Percentiles rank a stretch among this genome's conserved stretches.
Conservation (phyloP, 208 protist genomes). For the Spongospora subterranea region DNA sequence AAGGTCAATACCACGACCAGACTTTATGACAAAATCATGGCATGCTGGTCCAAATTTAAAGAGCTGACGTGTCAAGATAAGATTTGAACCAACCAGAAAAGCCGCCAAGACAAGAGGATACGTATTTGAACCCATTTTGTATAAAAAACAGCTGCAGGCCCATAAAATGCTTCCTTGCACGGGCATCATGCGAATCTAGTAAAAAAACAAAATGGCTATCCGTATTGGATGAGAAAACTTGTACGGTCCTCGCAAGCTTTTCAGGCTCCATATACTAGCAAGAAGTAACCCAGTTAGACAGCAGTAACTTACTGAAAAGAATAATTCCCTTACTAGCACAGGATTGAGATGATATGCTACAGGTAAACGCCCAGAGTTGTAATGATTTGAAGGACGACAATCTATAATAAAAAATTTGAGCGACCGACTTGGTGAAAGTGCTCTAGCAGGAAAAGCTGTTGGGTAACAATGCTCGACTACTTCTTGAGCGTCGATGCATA, state of each 20-base stretch:
- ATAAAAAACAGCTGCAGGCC: background rate
- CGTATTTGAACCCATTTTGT: slow-evolving; percentile 49
- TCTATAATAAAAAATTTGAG: slow-evolving; percentile 59
- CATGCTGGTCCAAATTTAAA: slow-evolving; percentile 1
- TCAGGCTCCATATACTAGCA: slow-evolving; percentile 52
- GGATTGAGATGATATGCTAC: slow-evolving; percentile 54
- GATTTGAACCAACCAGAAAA: background rate
- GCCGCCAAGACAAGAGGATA: slow-evolving; percentile 28
- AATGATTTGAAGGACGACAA: slow-evolving; percentile 36
- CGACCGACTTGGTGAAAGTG: background rate
- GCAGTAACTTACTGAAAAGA: background rate
- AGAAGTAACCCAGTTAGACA: no score
- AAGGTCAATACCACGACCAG: background rate
- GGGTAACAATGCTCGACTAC: slow-evolving; percentile 33
- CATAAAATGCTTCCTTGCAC: slow-evolving; percentile 3
- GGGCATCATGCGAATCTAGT: slow-evolving; percentile 37
- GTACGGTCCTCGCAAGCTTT: background rate
- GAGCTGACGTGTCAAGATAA: background rate
- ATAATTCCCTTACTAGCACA: background rate
- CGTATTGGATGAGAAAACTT: background rate
- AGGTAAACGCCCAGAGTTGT: slow-evolving; percentile 55
- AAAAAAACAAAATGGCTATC: slow-evolving; percentile 43
- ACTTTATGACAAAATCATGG: background rate
- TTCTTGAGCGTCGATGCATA: background rate
- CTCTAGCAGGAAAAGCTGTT: background rate